phyloP scores from a whole-genome alignment of 257 asterid genomes.

The Schizonepeta tenuifolia region DNA sequence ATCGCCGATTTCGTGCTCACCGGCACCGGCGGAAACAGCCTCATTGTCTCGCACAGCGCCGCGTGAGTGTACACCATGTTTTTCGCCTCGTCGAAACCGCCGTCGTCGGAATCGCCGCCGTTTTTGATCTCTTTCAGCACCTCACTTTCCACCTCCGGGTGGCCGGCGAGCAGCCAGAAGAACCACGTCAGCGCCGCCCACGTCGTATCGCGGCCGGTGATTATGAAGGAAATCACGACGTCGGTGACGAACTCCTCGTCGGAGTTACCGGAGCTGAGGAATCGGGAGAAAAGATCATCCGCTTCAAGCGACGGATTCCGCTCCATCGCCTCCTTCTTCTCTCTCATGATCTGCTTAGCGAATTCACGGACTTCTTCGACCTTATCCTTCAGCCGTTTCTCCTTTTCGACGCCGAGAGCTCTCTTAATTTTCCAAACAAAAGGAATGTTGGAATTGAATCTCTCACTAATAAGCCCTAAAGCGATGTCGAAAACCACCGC shows the following conservation, averaged over 20 bases:
- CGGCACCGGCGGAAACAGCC: conserved; percentile 75
- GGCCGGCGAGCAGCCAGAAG: conserved; percentile 52
- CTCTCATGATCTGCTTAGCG: conserved; percentile 45
- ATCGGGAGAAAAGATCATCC: conserved; percentile 60
- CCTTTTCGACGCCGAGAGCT: conserved; percentile 49
- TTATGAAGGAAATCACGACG: conserved; percentile 63
- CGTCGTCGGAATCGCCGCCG: background rate
- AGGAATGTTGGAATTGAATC: conserved; percentile 44
- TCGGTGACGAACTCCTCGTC: conserved; percentile 61
- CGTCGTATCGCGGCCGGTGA: conserved; percentile 74
- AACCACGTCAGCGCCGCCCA: conserved; percentile 77
- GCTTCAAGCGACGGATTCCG: conserved; percentile 33
- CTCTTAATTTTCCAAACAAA: conserved; percentile 51
- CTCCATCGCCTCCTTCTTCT: conserved; percentile 41
- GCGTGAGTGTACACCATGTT: conserved; percentile 65
- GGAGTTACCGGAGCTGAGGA: conserved; percentile 48
- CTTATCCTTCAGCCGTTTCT: conserved; percentile 38
- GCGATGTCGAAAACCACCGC: conserved; percentile 54
- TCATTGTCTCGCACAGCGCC: conserved; percentile 60
- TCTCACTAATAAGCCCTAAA: conserved; percentile 31
- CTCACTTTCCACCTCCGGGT: conserved; percentile 47
- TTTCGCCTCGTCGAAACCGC: conserved; percentile 54
- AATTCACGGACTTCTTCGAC: conserved; percentile 43
- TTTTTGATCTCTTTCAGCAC: conserved; percentile 44
- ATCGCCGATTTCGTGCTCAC: conserved; percentile 48